phyloP scores from a whole-genome alignment of 495 filamentous ascomycete genomes.

The Aspergillus bertholletiae region DNA sequence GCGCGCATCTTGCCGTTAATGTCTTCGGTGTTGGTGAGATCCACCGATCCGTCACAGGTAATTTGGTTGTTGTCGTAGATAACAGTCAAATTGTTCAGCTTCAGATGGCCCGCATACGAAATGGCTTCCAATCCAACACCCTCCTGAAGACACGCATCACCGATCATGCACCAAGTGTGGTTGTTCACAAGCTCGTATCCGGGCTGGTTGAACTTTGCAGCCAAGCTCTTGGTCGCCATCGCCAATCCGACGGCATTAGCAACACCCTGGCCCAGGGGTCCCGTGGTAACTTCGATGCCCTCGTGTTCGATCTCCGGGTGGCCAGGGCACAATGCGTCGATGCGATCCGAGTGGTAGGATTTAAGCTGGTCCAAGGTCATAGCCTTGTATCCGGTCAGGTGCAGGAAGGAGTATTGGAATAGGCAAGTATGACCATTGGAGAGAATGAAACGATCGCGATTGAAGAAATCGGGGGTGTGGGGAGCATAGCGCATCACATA shows the following conservation, averaged over 20 bases:
- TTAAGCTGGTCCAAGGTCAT: slow-evolving; percentile 60
- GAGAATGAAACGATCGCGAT: slow-evolving; percentile 51
- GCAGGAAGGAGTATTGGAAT: slow-evolving; percentile 56
- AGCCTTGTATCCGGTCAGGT: slow-evolving; percentile 54
- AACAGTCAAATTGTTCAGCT: slow-evolving; percentile 51
- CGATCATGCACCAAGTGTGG: slow-evolving; percentile 53
- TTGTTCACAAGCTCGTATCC: slow-evolving; percentile 46
- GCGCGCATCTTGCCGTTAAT: slow-evolving; percentile 58
- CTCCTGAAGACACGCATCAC: slow-evolving; percentile 58
- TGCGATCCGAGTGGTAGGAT: slow-evolving; percentile 53
- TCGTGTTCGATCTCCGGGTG: slow-evolving; percentile 61
- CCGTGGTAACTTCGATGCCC: slow-evolving; percentile 61
- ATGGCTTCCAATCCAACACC: slow-evolving; percentile 58
- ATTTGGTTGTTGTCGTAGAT: slow-evolving; percentile 60
- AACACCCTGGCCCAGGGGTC: slow-evolving; percentile 57
- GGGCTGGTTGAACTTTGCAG: slow-evolving; percentile 49
- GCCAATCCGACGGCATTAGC: slow-evolving; percentile 59
- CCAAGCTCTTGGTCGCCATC: slow-evolving; percentile 56
- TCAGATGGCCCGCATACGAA: slow-evolving; percentile 51
- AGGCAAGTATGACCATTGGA: slow-evolving; percentile 60
- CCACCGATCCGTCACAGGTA: slow-evolving; percentile 55
- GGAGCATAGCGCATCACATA: slow-evolving; percentile 52
- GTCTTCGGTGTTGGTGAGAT: slow-evolving; percentile 54
- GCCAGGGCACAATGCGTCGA: slow-evolving; percentile 51
- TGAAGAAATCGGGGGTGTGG: slow-evolving; percentile 43